Evolutionary conservation across 495 filamentous ascomycete species (phyloP), one percentile per base, ranked within the genome.

Genomic region (Hyaloscypha finlandica): DNA sequence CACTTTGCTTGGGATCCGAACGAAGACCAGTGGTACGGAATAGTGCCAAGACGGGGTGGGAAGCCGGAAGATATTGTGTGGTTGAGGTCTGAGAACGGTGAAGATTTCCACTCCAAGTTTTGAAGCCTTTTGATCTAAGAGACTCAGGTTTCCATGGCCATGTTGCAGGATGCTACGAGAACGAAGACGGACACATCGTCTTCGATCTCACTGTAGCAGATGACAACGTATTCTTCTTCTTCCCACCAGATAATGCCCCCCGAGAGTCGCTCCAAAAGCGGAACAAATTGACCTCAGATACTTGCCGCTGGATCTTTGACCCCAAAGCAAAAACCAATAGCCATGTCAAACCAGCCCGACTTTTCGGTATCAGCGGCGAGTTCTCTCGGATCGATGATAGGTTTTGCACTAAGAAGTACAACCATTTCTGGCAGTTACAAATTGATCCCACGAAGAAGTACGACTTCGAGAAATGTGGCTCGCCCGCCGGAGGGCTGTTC

Each of bases 311-410:
- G 83, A 74, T 81, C n/a, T 79, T 86, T 62, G 79, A 86, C 71
- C 82, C 82, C 31, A 74, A 76, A 30, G 71, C 78, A 5, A 74
- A 74, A 37, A 75, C 78, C 2, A 74, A 80, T 25, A 74, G 74
- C 20, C 72, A 78, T 1, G 73, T 81, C 12, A 68, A 63, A 45
- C 74, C 79, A 19, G 61, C 74, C 2, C 0, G 76, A 25, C 62
- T 78, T 8, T 82, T 82, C 71, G 71, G 74, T 3, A 80, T 79
- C 6, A 83, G 79, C 60, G 83, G 84, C 25, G 86, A 88, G 71
- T 87, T 87, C 78, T 84, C 81, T 8, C 80, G 85, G 29, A 86
- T 88, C 65, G 86, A 88, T 68, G 86, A 87, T 64, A 80, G 85
- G 1, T 81, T 78, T 51, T 75, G 81, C 4, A 83, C 81, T 20